These are phyloP conservation scores for Cyberlindnera mrakii DNA, from an alignment of 805 yeast species.

Conservation along the genomic window DNA sequence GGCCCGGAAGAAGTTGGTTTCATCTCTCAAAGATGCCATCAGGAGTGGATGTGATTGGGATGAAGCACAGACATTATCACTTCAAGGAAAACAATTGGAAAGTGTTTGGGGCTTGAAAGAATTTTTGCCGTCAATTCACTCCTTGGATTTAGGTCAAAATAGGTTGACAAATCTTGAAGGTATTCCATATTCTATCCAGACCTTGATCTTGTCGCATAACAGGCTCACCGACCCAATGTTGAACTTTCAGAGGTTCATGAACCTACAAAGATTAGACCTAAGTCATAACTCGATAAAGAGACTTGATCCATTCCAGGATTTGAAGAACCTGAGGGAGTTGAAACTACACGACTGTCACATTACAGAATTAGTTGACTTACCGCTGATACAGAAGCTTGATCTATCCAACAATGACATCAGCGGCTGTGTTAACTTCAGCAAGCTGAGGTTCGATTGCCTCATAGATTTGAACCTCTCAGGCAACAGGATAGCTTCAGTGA, in stretches of 20 bases:
- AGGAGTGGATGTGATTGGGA: constrained; percentile 35
- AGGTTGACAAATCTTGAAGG: constrained; percentile 19
- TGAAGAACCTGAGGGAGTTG: constrained; percentile 21
- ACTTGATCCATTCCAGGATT: constrained; percentile 23
- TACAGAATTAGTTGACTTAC: not conserved
- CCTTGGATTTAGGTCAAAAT: constrained; percentile 11
- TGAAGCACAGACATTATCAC: constrained; percentile 26
- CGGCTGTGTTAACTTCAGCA: constrained; percentile 5
- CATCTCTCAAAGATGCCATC: constrained; percentile 35
- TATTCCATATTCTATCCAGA: constrained; percentile 6
- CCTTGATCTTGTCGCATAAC: constrained; percentile 12
- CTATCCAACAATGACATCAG: constrained; percentile 12
- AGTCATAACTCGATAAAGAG: constrained; percentile 33
- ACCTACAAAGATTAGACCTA: constrained; percentile 29
- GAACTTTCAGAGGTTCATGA: constrained; percentile 10
- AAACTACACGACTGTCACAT: constrained; percentile 2
- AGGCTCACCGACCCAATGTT: constrained; percentile 14
- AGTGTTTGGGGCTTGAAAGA: constrained; percentile 34
- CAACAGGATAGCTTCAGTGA: constrained; percentile 8
- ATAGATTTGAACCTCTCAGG: constrained; percentile 10
- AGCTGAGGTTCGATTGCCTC: constrained; percentile 10
- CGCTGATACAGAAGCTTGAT: constrained; percentile 9
- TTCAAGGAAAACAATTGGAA: constrained; percentile 28
- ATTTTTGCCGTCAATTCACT: constrained; percentile 31
- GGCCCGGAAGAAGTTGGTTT: constrained; percentile 33